These are phyloP conservation scores for Phytophthora citrophthora DNA, from an alignment of 352 stramenopile genomes.

Conservation along the genomic window DNA sequence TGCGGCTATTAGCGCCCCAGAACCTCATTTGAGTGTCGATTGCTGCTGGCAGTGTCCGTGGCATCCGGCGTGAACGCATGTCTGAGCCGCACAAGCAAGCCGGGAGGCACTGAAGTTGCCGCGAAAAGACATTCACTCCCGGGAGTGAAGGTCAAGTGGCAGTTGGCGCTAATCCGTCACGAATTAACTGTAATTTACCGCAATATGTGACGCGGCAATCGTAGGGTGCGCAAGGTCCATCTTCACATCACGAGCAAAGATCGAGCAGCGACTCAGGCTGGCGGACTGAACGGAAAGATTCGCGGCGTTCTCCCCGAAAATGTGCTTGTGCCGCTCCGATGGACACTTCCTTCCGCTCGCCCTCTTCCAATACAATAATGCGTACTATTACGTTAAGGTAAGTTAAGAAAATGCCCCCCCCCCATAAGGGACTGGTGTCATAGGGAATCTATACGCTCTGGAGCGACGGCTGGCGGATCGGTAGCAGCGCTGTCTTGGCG, in stretches of 20 bases:
- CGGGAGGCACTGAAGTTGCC: too few relatives aligned
- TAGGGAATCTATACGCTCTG: conserved; percentile 40
- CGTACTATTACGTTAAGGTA: conserved; percentile 41
- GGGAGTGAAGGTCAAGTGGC: too few relatives aligned
- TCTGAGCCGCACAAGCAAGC: too few relatives aligned
- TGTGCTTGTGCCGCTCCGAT: background rate
- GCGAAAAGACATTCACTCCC: too few relatives aligned
- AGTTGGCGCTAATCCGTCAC: too few relatives aligned
- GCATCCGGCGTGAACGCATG: too few relatives aligned
- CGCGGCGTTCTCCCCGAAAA: background rate
- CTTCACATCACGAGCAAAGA: conserved; percentile 2
- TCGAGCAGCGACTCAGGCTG: background rate
- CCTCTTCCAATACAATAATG: conserved; percentile 31
- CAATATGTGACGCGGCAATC: conserved; percentile 17
- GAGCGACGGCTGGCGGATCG: conserved; percentile 39
- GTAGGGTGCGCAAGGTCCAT: conserved; percentile 4
- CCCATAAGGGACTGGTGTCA: conserved; percentile 1
- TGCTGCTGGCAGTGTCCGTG: too few relatives aligned
- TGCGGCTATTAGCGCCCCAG: too few relatives aligned
- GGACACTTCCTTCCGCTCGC: background rate
- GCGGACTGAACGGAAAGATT: background rate
- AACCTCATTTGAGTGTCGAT: too few relatives aligned
- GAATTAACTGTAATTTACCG: too few relatives aligned
- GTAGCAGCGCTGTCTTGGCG: conserved; percentile 34
- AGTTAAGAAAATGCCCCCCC: conserved; percentile 25